Conservation (phyloP, 2,329 filamentous ascomycete genomes). For the Teratosphaeria viscida region DNA sequence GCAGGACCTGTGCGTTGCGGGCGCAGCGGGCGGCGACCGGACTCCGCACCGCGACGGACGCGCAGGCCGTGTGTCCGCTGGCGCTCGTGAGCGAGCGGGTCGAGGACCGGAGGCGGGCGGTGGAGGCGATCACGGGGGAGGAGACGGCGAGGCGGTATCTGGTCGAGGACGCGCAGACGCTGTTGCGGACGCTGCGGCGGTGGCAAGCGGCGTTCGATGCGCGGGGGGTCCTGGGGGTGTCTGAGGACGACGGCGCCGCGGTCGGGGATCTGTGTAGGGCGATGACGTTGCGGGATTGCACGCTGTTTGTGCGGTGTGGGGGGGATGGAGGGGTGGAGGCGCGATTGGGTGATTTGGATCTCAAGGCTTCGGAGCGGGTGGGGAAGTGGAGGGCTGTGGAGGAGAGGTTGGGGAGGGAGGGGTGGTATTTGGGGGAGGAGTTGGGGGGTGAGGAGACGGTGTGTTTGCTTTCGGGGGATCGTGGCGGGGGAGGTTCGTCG, state of each 20-base stretch:
- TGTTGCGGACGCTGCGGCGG: constrained; percentile 28
- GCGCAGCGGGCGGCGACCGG: constrained; percentile 22
- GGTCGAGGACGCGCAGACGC: constrained; percentile 20
- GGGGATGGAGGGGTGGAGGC: constrained; percentile 23
- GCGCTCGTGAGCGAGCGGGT: constrained; percentile 25
- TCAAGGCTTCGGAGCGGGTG: constrained; percentile 34
- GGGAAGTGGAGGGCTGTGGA: constrained; percentile 33
- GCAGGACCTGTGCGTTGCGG: constrained; percentile 37
- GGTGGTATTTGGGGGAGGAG: constrained; percentile 31
- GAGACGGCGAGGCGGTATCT: constrained; percentile 17
- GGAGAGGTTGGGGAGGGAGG: constrained; percentile 25
- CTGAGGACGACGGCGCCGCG: not conserved
- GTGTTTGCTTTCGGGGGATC: constrained; percentile 11
- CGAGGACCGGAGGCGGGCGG: constrained; percentile 14
- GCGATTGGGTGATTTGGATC: constrained; percentile 37
- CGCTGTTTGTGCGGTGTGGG: constrained; percentile 29
- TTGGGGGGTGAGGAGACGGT: constrained; percentile 8
- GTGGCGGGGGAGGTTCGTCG: not conserved
- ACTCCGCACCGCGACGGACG: constrained; percentile 21
- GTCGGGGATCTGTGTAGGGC: constrained; percentile 26
- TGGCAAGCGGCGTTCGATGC: constrained; percentile 31
- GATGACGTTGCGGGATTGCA: constrained; percentile 40
- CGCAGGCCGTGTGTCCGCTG: constrained; percentile 30
- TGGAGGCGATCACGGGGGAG: constrained; percentile 15
- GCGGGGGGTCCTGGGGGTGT: constrained; percentile 20